Percentiles rank a stretch among this genome's conserved stretches.
Evolutionary conservation across 495 filamentous ascomycete species (phyloP).

Genomic region (Annulohypoxylon maeteangense): DNA sequence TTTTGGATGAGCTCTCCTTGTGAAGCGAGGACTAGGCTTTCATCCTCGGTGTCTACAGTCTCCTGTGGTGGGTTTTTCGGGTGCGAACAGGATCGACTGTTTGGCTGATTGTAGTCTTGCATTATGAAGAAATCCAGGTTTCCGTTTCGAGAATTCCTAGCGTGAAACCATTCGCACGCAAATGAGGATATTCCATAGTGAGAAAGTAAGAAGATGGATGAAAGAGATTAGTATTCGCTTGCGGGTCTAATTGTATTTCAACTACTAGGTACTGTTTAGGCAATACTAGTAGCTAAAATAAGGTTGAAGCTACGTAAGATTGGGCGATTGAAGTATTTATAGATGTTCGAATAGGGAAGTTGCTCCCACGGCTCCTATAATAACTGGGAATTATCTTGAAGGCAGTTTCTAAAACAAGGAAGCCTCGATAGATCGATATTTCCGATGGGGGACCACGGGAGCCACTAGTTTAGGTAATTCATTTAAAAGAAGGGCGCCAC

Average conservation of each 20-base stretch:
- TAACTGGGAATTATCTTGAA: neutral
- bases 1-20: neutral
- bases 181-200: neutral
- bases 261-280: neutral
- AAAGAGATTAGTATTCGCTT: neutral
- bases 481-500: conserved; percentile 15
- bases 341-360: conserved; percentile 11
- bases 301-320: neutral
- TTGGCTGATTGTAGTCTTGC: neutral
- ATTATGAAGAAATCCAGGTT: neutral
- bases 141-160: neutral
- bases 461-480: conserved; percentile 3
- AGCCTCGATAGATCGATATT: conserved; percentile 16
- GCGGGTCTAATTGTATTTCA: neutral
- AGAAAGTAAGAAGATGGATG: neutral
- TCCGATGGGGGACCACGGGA: neutral
- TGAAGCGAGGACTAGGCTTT: neutral
- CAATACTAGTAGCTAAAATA: neutral
- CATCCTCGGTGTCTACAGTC: neutral
- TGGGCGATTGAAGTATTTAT: neutral
- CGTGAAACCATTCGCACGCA: neutral
- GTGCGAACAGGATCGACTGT: neutral
- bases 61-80: neutral
- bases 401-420: neutral
- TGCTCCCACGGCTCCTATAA: neutral